These are phyloP conservation scores for Coniferiporia sulphurascens DNA, from an alignment of 1,284 basidiomycete species.

Conservation along the genomic window DNA sequence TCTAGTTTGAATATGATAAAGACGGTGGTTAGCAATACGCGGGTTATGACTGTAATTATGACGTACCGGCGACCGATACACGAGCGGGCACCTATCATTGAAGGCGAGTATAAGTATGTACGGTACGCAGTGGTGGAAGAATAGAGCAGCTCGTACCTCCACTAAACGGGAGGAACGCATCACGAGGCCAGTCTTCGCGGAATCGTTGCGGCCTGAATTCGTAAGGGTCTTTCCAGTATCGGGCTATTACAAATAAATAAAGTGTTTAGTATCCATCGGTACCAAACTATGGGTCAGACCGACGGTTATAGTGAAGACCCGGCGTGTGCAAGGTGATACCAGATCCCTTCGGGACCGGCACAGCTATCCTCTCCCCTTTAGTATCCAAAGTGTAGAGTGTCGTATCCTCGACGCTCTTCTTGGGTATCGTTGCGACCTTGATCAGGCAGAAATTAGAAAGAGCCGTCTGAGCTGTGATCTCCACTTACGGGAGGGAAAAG, in stretches of 20 bases:
- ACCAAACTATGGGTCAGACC: constrained; percentile 15
- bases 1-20: not conserved
- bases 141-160: constrained; percentile 32
- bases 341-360: constrained; percentile 44
- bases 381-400: constrained; percentile 33
- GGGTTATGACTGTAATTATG: not conserved
- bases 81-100: constrained; percentile 9
- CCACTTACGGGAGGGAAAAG: constrained; percentile 29
- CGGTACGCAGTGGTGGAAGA: not conserved
- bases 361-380: constrained; percentile 32
- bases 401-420: constrained; percentile 43
- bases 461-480: not conserved
- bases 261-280: not conserved
- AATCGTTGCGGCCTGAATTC: constrained; percentile 49
- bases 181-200: constrained; percentile 42
- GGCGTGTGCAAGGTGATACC: constrained; percentile 35
- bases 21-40: not conserved
- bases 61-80: constrained; percentile 17
- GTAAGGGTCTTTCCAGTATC: constrained; percentile 48
- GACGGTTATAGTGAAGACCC: constrained; percentile 43
- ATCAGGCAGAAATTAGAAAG: not conserved
- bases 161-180: constrained; percentile 52
- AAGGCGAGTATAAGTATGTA: not conserved
- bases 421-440: constrained; percentile 44
- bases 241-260: constrained; percentile 31